These are phyloP conservation scores for Diospyros kaki DNA, from an alignment of 148 eudicot genomes.

Conservation along the genomic window DNA sequence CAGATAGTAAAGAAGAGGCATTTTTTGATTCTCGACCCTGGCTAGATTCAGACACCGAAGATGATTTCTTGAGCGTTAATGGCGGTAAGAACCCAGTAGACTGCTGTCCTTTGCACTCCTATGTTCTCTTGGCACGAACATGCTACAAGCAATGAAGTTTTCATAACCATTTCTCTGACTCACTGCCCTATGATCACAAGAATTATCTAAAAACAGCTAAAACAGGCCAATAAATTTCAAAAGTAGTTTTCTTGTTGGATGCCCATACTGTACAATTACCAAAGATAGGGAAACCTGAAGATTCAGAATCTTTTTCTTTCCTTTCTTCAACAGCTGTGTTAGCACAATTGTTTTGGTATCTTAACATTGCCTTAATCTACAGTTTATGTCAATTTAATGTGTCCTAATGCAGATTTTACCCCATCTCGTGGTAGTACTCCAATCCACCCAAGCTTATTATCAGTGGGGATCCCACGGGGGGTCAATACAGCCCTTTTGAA, in stretches of 20 bases:
- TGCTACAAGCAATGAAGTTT: too few relatives aligned
- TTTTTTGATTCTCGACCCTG: conserved; percentile 79
- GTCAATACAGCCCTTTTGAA: conserved; percentile 16
- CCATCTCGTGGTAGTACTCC: conserved; percentile 82
- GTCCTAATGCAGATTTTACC: conserved; percentile 61
- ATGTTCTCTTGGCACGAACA: too few relatives aligned
- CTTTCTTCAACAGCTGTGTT: background rate
- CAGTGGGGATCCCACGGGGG: conserved; percentile 35
- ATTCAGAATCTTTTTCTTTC: background rate
- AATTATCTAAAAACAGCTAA: background rate
- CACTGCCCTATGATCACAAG: background rate
- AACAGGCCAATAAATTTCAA: background rate
- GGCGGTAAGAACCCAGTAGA: conserved; percentile 49
- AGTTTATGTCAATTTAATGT: too few relatives aligned
- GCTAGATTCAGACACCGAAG: conserved; percentile 87
- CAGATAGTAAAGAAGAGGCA: conserved; percentile 81
- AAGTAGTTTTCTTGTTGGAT: background rate
- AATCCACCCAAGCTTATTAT: conserved; percentile 34
- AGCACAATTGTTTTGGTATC: background rate
- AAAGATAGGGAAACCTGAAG: too few relatives aligned
- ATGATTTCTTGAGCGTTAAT: conserved; percentile 60
- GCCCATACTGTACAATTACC: background rate
- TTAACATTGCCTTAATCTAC: background rate
- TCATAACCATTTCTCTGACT: too few relatives aligned
- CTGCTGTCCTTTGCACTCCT: too few relatives aligned